Evolutionary conservation across 2,329 filamentous ascomycete genomes (phyloP), one percentile per base, ranked within the genome.

Genomic region (Leptographium wingfieldii): DNA sequence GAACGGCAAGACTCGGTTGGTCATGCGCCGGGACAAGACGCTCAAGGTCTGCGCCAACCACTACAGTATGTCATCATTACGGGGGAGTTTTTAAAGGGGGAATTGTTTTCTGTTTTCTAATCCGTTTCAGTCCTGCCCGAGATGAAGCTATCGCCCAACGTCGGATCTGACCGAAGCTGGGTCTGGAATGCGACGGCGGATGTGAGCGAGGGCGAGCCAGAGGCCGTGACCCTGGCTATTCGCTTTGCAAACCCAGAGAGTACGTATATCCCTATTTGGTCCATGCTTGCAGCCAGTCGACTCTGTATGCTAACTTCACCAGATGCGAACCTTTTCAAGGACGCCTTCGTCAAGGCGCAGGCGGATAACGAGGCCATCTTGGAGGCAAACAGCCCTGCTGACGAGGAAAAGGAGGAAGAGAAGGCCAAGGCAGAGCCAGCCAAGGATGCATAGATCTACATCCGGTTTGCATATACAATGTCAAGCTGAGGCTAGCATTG

Each of bases 31-130:
- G 73, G 94, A 99, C 81, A 97, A 97, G 90, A 99, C 94, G 63
- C 85, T 97, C 79, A 99, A 99, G 84, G 94, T 99, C 77, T 99
- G 94, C 86, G 94, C 94, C 73, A 99, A 99, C 82, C 94, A 99
- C 83, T 99, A 99, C 78, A 87, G 92, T 96, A 86, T 7, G 61
- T 58, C 4, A 54, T 25, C 22, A 2, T 14, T 14, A 7, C 38
- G 9, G 38, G 5, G 5, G 38, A 4, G 40, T 16, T 31, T 25
- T 27, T 22, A 31, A 7, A 7, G 29, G 29, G 33, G 9, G 33
- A 9, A 10, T 9, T 22, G 46, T 49, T 12, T 11, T 25, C 49
- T 12, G 33, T 25, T 22, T 46, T 57, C 55, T 33, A 27, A 55
- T 19, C 14, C 12, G 19, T 22, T 9, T 59, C 66, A 95, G 92